Base-by-base conservation (phyloP, 1,284 basidiomycete genomes). In the Tremellales sp. region DNA sequence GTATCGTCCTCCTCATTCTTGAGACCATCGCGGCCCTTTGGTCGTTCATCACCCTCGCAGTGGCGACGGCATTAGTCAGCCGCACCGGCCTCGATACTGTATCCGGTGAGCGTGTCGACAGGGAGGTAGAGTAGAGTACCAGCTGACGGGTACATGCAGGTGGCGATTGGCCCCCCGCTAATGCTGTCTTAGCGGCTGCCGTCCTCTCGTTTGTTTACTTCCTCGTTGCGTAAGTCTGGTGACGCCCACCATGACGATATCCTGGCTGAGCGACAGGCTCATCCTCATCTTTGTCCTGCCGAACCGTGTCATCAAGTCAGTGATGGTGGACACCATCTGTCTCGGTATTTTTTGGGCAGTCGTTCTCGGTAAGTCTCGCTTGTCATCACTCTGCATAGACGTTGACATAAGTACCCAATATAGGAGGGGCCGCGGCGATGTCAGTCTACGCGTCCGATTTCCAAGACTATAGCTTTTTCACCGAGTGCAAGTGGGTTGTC, bases 141-240 rank as follows among this genome's bases (percentile, higher is more conserved):
- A n/a, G n/a, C n/a, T n/a, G n/a, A 45, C 34, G 42, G 16, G 37
- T 27, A 33, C n/a, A 43, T 37, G 8, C 18, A 22, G 26, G n/a
- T 48, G n/a, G n/a, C n/a, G n/a, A n/a, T n/a, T n/a, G n/a, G n/a
- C n/a, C 54, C 40, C 48, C 51, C 19, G 64, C 51, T 27, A 65
- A 60, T 29, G 66, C 63, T 10, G 40, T 63, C 22, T 54, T 69
- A 37, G 66, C 66, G 0, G 54, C 57, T 32, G 56, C 57, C 16
- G 38, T 63, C 5, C 28, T 67, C 16, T 40, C 51, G 24, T 40
- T 58, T 38, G 5, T 66, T 22, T 69, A 63, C 51, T 57, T 61
- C 24, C n/a, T 49, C 31, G 54, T 48, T 3, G 54, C 52, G 66
- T 65, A 40, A 52, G 64, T 58, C 28, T 3, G 14, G n/a, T 28